Conservation (phyloP, 768 basidiomycete species). For the Suillus decipiens region DNA sequence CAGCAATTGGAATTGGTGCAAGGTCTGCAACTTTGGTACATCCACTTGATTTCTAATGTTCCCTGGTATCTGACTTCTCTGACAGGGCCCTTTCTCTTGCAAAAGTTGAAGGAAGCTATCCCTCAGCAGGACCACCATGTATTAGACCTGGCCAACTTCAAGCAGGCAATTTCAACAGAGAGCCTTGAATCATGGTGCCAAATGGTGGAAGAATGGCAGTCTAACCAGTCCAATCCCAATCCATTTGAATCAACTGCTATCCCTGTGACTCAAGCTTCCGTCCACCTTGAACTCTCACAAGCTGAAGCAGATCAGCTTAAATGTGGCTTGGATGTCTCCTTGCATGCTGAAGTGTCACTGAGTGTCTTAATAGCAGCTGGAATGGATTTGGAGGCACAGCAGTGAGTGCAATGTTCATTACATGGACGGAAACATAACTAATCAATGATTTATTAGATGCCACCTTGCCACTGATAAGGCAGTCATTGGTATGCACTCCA, state of each 20-base stretch:
- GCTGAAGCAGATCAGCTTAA: constrained; percentile 13
- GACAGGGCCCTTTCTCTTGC: constrained; percentile 1
- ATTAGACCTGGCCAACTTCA: neutral
- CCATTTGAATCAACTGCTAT: constrained; percentile 13
- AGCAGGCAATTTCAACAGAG: neutral
- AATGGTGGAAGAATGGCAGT: constrained; percentile 13
- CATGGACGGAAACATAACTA: neutral
- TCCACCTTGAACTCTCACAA: constrained; percentile 16
- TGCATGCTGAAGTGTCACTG: constrained; percentile 20
- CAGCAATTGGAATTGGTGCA: constrained; percentile 10
- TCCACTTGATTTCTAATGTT: neutral
- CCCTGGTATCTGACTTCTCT: neutral
- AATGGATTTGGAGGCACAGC: constrained; percentile 24
- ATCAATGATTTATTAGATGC: neutral
- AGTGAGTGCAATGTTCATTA: constrained; percentile 16
- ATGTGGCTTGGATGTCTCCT: constrained; percentile 2
- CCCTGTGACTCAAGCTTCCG: constrained; percentile 13
- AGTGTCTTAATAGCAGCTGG: constrained; percentile 16
- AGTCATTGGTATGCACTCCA: neutral
- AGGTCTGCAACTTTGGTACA: neutral
- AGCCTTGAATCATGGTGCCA: constrained; percentile 6
- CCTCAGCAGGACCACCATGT: neutral
- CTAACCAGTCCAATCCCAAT: constrained; percentile 11
- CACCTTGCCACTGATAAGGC: neutral
- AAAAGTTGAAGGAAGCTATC: constrained; percentile 5